phyloP scores from a whole-genome alignment of 148 eudicot genomes.

The Polygonum aviculare region DNA sequence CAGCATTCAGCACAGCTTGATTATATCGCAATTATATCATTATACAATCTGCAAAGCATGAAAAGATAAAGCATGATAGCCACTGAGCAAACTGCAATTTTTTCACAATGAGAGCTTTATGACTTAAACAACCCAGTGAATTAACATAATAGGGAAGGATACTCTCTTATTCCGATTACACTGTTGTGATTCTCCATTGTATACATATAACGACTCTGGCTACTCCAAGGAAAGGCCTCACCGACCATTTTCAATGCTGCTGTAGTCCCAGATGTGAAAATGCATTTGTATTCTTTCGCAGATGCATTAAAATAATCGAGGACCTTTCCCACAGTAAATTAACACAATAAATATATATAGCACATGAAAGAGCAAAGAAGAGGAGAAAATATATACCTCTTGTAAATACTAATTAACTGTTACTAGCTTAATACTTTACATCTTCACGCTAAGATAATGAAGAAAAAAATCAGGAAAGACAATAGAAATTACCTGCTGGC shows the following conservation, averaged over 20 bases:
- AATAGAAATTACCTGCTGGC: slow-evolving; percentile 50
- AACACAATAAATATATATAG: neutral
- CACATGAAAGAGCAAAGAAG: neutral
- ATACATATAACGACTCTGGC: slow-evolving; percentile 71
- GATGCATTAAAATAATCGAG: slow-evolving; percentile 88
- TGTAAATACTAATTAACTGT: neutral
- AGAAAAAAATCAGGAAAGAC: neutral
- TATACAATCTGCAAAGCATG: neutral
- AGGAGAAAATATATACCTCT: neutral
- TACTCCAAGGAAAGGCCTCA: slow-evolving; percentile 94
- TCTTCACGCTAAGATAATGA: neutral
- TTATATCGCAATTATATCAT: neutral
- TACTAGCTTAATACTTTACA: neutral
- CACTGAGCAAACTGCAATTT: neutral
- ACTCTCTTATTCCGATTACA: slow-evolving; percentile 95
- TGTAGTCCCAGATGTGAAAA: slow-evolving; percentile 97
- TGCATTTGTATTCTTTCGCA: slow-evolving; percentile 72
- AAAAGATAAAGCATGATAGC: neutral
- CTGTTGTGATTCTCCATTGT: slow-evolving; percentile 98
- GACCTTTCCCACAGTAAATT: slow-evolving; percentile 35
- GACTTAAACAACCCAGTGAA: neutral
- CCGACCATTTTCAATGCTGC: slow-evolving; percentile 87
- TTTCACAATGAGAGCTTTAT: neutral
- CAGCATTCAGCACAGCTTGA: neutral
- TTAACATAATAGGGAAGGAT: slow-evolving; percentile 32